Evolutionary conservation across 768 basidiomycete species (phyloP).

Genomic region (Panaeolus cyanescens): DNA sequence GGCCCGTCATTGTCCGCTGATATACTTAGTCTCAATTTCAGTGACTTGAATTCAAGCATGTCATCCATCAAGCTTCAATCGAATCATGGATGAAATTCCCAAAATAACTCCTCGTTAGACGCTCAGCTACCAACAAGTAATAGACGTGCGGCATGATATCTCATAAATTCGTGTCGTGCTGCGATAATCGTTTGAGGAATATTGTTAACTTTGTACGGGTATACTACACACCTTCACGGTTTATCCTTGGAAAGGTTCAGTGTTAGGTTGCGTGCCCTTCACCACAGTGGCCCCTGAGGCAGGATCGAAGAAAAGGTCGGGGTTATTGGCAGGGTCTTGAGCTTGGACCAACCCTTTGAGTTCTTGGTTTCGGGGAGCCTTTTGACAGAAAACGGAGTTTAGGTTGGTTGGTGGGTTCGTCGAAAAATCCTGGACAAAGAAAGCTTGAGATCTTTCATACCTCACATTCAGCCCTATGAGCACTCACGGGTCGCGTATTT

Average conservation of each 20-base stretch:
- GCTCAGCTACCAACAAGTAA: not conserved
- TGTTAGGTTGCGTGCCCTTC: slow-evolving; percentile 49
- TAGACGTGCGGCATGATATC: not conserved
- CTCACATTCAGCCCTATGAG: not conserved
- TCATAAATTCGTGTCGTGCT: not conserved
- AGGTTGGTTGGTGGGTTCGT: slow-evolving; percentile 50
- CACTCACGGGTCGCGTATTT: slow-evolving; percentile 56
- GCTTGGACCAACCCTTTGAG: slow-evolving; percentile 51
- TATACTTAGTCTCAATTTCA: no score
- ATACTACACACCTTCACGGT: not conserved
- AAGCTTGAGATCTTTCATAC: not conserved
- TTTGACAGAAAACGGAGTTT: slow-evolving; percentile 62
- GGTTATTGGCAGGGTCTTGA: slow-evolving; percentile 53
- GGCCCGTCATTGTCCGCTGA: not conserved
- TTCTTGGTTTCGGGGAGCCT: slow-evolving; percentile 48
- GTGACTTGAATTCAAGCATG: no score
- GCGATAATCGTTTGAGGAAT: no score
- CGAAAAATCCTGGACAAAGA: slow-evolving; percentile 46
- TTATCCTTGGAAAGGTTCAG: slow-evolving; percentile 38
- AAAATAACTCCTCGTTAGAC: no score
- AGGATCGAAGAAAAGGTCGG: slow-evolving; percentile 53
- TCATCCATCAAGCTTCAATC: no score
- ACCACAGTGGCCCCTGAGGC: slow-evolving; percentile 38
- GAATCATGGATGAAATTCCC: no score
- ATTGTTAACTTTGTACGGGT: no score